Evolutionary conservation across 2,329 filamentous ascomycete genomes (phyloP).

Genomic region (Curvularia hawaiiensis): DNA sequence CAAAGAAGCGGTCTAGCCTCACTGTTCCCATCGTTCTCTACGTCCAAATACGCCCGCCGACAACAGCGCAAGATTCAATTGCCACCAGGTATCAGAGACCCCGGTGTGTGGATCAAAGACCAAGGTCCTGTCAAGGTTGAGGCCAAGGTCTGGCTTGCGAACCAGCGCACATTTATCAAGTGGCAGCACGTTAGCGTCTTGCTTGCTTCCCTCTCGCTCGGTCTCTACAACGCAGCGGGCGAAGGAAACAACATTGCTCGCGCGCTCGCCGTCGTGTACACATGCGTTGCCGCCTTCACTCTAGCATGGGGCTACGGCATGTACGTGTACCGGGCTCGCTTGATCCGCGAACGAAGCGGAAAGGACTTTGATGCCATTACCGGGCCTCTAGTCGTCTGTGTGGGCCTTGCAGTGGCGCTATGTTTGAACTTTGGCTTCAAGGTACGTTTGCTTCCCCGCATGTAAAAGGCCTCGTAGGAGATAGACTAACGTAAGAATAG

Average conservation of each 20-base stretch:
- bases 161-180: slow-evolving; percentile 97
- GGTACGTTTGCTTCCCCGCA: slow-evolving; percentile 51
- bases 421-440: slow-evolving; percentile 89
- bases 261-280: slow-evolving; percentile 81
- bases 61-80: slow-evolving; percentile 61
- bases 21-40: slow-evolving; percentile 81
- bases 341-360: slow-evolving; percentile 86
- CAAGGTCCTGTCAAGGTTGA: slow-evolving; percentile 89
- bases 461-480: not conserved
- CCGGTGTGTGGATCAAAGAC: slow-evolving; percentile 91
- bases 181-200: slow-evolving; percentile 96
- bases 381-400: slow-evolving; percentile 82
- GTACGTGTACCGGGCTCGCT: slow-evolving; percentile 72
- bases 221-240: slow-evolving; percentile 86
- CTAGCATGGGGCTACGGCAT: slow-evolving; percentile 87
- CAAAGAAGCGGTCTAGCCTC: slow-evolving; percentile 66
- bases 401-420: slow-evolving; percentile 77
- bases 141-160: slow-evolving; percentile 98
- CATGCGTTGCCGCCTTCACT: slow-evolving; percentile 79
- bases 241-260: slow-evolving; percentile 74
- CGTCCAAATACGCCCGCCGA: slow-evolving; percentile 67
- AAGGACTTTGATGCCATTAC: slow-evolving; percentile 91
- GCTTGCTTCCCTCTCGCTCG: slow-evolving; percentile 81
- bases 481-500: slow-evolving; percentile 14
- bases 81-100: slow-evolving; percentile 87